Evolutionary conservation across 2,329 filamentous ascomycete species (phyloP).

Genomic region (Neofusicoccum ribis): DNA sequence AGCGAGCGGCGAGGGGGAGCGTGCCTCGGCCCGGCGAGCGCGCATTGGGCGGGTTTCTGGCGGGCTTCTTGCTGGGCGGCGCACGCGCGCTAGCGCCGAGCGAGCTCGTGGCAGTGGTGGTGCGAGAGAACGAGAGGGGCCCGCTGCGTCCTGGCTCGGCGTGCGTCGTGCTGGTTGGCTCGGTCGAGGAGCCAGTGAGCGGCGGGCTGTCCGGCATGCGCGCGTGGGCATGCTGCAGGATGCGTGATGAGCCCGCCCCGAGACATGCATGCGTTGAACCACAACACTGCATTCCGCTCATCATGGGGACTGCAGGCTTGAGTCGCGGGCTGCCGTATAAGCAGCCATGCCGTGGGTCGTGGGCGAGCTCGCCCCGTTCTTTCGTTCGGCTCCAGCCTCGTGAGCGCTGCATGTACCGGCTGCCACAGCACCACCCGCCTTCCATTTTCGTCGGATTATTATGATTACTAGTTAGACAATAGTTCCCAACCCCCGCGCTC

Average conservation of each 20-base stretch:
- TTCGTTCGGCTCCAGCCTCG: not conserved
- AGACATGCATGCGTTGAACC: conserved; percentile 7
- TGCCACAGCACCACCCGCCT: not conserved
- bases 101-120: too few species aligned
- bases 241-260: not conserved
- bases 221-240: not conserved
- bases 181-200: not conserved
- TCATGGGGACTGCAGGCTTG: not conserved
- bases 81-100: too few species aligned
- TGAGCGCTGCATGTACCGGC: not conserved
- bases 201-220: not conserved
- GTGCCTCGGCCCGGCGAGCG: conserved; percentile 2
- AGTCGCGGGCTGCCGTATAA: not conserved
- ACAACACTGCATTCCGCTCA: not conserved
- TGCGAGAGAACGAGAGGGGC: not conserved
- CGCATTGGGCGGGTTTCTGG: not conserved
- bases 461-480: not conserved
- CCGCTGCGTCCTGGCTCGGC: too few species aligned
- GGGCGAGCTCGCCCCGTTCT: too few species aligned
- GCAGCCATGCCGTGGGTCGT: too few species aligned
- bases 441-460: not conserved
- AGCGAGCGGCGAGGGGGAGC: not conserved
- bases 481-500: not conserved
- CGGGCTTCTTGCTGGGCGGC: too few species aligned
- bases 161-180: too few species aligned